Conservation (phyloP, 116 monocot genomes). For the Trichopus zeylanicus region DNA sequence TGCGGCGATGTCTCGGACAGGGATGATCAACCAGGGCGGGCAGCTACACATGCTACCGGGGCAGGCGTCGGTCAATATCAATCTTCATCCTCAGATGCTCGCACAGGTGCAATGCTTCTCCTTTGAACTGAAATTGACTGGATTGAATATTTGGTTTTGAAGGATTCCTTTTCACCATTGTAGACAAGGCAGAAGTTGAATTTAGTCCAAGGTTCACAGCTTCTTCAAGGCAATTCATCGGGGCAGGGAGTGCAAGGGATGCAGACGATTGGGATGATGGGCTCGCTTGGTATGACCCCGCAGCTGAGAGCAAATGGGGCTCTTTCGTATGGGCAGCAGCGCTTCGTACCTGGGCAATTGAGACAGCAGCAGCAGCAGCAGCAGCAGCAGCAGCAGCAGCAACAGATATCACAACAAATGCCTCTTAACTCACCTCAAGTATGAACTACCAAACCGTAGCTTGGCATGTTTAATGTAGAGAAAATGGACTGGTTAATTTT, state of each 20-base stretch:
- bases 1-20: conserved; percentile 33
- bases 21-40: conserved; percentile 44
- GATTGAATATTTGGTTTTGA: not conserved
- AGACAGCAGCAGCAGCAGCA: conserved; percentile 50
- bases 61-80: conserved; percentile 49
- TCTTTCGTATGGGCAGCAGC: conserved; percentile 54
- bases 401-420: conserved; percentile 36
- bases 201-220: conserved; percentile 55
- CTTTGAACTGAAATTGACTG: not conserved
- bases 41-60: conserved; percentile 63
- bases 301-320: conserved; percentile 69
- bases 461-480: no score
- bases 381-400: no score
- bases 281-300: conserved; percentile 46
- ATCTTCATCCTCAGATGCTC: conserved; percentile 65
- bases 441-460: not conserved
- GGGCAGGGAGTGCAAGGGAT: conserved; percentile 69
- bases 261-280: conserved; percentile 66
- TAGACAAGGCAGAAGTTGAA: conserved; percentile 61
- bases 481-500: no score
- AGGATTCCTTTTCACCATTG: not conserved
- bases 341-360: conserved; percentile 49
- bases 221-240: conserved; percentile 51
- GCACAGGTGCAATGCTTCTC: conserved; percentile 27
- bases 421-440: conserved; percentile 77